These are phyloP conservation scores for Arthrinium phaeospermum DNA, from an alignment of 2,329 filamentous ascomycete genomes.

Conservation along the genomic window DNA sequence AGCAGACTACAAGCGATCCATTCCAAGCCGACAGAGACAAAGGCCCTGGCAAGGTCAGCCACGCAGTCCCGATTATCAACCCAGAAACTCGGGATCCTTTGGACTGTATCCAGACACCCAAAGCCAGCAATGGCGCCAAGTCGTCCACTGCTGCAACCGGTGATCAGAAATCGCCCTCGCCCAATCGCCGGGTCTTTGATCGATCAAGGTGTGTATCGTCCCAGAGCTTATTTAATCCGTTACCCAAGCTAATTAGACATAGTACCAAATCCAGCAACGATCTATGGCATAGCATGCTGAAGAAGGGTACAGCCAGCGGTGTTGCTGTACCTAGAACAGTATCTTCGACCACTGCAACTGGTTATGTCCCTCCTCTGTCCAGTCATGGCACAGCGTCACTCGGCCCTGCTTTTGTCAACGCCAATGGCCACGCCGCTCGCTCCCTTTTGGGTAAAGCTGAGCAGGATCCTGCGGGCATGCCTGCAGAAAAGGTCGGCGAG, in stretches of 20 bases:
- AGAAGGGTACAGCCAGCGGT: conserved; percentile 56
- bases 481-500: conserved; percentile 48
- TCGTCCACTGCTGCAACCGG: conserved; percentile 19
- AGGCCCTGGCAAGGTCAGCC: conserved; percentile 35
- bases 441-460: conserved; percentile 35
- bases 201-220: conserved; percentile 37
- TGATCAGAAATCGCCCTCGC: conserved; percentile 28
- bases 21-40: conserved; percentile 34
- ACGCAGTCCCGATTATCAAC: conserved; percentile 41
- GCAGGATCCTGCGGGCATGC: conserved; percentile 28
- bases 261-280: conserved; percentile 50
- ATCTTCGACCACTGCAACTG: conserved; percentile 59
- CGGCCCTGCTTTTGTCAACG: conserved; percentile 49
- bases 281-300: conserved; percentile 57
- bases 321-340: conserved; percentile 53
- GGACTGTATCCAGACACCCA: conserved; percentile 24
- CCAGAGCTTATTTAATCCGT: neutral
- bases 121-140: conserved; percentile 17
- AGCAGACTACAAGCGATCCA: conserved; percentile 34
- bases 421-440: conserved; percentile 40
- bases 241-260: conserved; percentile 23
- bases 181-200: conserved; percentile 32
- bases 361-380: conserved; percentile 58
- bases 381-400: conserved; percentile 59
- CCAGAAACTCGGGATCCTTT: conserved; percentile 31